Base-by-base conservation (phyloP, 352 stramenopile species). In the Pythium apleroticum region DNA sequence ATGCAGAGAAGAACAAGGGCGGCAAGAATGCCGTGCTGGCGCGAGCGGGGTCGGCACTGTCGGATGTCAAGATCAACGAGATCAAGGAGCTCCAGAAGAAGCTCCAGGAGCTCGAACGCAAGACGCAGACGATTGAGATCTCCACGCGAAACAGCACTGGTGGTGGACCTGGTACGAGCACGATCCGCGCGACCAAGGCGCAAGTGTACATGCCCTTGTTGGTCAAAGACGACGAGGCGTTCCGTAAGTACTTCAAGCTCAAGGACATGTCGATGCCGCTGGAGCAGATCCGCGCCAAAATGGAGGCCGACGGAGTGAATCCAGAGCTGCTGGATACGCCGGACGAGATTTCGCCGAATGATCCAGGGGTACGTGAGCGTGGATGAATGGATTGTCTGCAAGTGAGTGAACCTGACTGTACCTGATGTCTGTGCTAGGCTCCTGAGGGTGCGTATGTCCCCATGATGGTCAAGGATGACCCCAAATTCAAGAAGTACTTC, bases 231-330 rank as follows among this genome's bases (percentile, higher is more conserved):
- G 84, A 94, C 63, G 79, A 84, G 9, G 75, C 60, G 17, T 89
- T 91, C 39, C 70, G 72, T 12, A 92, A 89, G 37, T 96, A 94
- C 63, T 96, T 96, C 67, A 93, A 93, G 64, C 63, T 96, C 7
- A 89, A 92, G 57, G 69, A 77, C 28, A 85, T 94, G 75, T 71
- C 75, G 25, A 96, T 96, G 84, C 81, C 85, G 0, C 52, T 80
- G 0, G 87, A 94, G 2, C 81, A 94, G 59, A 91, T 96, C 66
- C 90, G 90, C 52, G 64, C 57, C 5, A 94, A 94, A 49, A 96
- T 96, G 83, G 69, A 88, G 53, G 68, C 73, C 3, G 85, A 95
- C 50, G 87, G 85, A 5, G 73, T 94, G 12, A 74, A 75, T 41
- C 69, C 82, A 6, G 63, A 66, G 19, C 66, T 95, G 27, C 65